Conservation (phyloP, 2,329 filamentous ascomycete genomes). For the Sclerotinia sclerotiorum region DNA sequence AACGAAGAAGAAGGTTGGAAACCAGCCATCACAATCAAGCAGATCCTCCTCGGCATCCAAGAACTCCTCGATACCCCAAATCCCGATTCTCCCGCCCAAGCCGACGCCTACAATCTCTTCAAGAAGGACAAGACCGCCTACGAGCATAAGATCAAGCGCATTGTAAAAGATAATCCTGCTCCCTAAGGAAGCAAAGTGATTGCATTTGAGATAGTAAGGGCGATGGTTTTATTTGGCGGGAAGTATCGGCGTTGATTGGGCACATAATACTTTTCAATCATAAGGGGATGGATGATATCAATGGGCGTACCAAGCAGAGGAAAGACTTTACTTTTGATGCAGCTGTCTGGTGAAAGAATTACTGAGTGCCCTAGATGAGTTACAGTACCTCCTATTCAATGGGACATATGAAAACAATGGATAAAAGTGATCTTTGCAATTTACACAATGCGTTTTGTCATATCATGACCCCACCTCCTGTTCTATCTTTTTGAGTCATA, state of each 20-base stretch:
- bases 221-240: neutral
- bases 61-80: conserved; percentile 95
- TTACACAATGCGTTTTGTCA: neutral
- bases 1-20: conserved; percentile 99
- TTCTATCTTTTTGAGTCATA: neutral
- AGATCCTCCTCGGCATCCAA: conserved; percentile 94
- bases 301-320: conserved; percentile 16
- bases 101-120: conserved; percentile 95
- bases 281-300: conserved; percentile 16
- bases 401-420: neutral
- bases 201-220: conserved; percentile 2
- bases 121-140: conserved; percentile 88
- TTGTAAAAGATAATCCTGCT: conserved; percentile 86
- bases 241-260: conserved; percentile 20
- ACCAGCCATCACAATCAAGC: conserved; percentile 96
- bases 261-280: conserved; percentile 11
- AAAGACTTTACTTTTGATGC: conserved; percentile 13
- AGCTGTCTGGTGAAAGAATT: conserved; percentile 2
- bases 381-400: neutral
- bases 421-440: neutral
- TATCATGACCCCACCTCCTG: neutral
- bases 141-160: conserved; percentile 79
- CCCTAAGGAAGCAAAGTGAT: conserved; percentile 48
- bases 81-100: conserved; percentile 93
- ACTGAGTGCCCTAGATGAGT: conserved; percentile 8